Evolutionary conservation across 2,329 filamentous ascomycete genomes (phyloP), one percentile per base, ranked within the genome.

Genomic region (Pseudogymnoascus sp.): DNA sequence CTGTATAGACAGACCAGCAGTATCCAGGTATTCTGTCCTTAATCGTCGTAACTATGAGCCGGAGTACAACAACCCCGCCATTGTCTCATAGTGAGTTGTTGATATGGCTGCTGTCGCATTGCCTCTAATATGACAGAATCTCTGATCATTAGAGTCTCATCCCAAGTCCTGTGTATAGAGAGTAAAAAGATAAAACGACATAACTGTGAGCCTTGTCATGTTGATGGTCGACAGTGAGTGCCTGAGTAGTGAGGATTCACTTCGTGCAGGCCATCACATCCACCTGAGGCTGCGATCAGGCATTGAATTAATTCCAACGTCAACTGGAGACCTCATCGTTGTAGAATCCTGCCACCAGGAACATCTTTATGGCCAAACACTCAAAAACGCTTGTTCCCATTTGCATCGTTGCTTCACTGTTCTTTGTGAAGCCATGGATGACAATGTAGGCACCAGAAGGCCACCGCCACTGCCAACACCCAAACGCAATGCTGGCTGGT

Each of bases 401-500:
- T 52, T 12, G 45, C 45, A 55, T 55, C 11, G 45, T 55, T 9
- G 45, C 45, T 31, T 55, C 25, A 55, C 45, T 55, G 45, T 55
- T 18, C n/a, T 55, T 52, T 55, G 45, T 33, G 45, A 31, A 55
- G 25, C 25, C n/a, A 55, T 55, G 8, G 4, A 55, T 55, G 25
- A 31, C 45, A 55, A 16, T 55, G 45, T 31, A 55, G 25, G 23
- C 45, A 55, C 8, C 25, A 31, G 25, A 52, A 55, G n/a, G 45
- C 45, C 2, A 89, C 72, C 1, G 83, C 78, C 1, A 83, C 78
- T 0, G 89, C 90, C 18, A 97, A 77, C 0, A 79, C 79, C 4
- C 91, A 80, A 0, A 0, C 97, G 80, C 67, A 97, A 87, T 3
- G 80, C 78, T 85, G 2, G 86, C 80, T 31, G 14, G 45, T 55